Evolutionary conservation across 257 asterid species (phyloP).

Genomic region (Dorcoceras hygrometricum): DNA sequence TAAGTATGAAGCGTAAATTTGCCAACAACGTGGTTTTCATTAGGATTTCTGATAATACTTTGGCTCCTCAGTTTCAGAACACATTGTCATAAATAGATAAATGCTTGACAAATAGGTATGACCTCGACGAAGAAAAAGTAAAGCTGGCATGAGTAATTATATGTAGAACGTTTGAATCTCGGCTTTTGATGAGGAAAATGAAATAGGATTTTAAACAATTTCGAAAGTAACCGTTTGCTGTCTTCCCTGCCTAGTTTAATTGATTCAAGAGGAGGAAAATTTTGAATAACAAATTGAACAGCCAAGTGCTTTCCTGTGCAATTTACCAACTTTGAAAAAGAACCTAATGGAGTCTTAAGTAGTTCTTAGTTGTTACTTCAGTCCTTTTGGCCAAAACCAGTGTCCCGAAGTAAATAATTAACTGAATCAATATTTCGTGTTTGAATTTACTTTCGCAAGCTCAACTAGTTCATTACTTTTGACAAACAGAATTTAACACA

Average conservation of each 20-base stretch:
- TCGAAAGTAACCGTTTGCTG: neutral
- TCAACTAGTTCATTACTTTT: neutral
- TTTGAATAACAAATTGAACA: neutral
- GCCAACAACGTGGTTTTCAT: too few species aligned
- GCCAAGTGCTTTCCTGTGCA: neutral
- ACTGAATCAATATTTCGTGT: neutral
- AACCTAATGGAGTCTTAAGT: neutral
- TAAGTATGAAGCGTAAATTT: too few species aligned
- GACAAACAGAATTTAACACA: slow-evolving; percentile 10
- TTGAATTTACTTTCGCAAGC: slow-evolving; percentile 5
- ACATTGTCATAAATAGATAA: too few species aligned
- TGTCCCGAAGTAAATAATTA: slow-evolving; percentile 9
- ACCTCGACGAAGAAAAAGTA: too few species aligned
- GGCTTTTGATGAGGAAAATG: neutral
- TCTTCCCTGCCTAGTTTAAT: too few species aligned
- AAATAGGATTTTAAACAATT: neutral
- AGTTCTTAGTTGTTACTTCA: neutral
- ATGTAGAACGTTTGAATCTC: neutral
- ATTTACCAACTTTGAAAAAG: neutral
- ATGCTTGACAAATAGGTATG: too few species aligned
- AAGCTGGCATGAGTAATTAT: too few species aligned
- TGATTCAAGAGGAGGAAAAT: neutral
- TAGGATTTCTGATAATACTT: too few species aligned
- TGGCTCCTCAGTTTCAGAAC: too few species aligned
- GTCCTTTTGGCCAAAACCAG: slow-evolving; percentile 9